phyloP scores from a whole-genome alignment of 805 yeast species.

The Alloascoidea africana region DNA sequence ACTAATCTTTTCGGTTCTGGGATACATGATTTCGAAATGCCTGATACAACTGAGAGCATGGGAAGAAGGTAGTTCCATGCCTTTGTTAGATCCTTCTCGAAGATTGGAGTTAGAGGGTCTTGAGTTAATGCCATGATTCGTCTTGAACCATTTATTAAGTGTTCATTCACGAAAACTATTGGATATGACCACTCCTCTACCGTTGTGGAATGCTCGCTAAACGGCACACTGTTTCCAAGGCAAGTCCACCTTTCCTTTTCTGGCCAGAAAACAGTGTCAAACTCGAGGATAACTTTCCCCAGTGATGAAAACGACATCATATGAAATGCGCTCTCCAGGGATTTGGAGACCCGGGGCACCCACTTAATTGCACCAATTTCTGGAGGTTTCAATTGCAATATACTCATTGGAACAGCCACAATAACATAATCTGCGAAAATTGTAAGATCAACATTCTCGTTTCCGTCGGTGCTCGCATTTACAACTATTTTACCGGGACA shows the following conservation, averaged over 20 bases:
- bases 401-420: conserved; percentile 68
- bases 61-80: not conserved
- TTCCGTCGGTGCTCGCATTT: conserved; percentile 20
- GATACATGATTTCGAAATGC: conserved; percentile 5
- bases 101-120: conserved; percentile 29
- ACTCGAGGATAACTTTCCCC: conserved; percentile 63
- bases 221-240: not conserved
- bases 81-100: not conserved
- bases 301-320: conserved; percentile 47
- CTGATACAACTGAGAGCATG: not conserved
- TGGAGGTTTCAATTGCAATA: conserved; percentile 28
- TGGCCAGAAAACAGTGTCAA: conserved; percentile 45
- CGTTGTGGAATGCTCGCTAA: not conserved
- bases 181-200: conserved; percentile 35
- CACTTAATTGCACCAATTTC: conserved; percentile 27
- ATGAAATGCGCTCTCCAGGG: conserved; percentile 22
- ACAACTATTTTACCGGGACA: no score
- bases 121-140: conserved; percentile 52
- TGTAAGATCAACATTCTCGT: conserved; percentile 14
- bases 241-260: not conserved
- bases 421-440: conserved; percentile 39
- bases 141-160: conserved; percentile 31
- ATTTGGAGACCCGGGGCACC: conserved; percentile 36
- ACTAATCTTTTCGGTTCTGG: conserved; percentile 25
- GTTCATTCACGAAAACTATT: conserved; percentile 41